Base-by-base conservation (phyloP, 2,329 filamentous ascomycete species). In the Exophiala calicioides region DNA sequence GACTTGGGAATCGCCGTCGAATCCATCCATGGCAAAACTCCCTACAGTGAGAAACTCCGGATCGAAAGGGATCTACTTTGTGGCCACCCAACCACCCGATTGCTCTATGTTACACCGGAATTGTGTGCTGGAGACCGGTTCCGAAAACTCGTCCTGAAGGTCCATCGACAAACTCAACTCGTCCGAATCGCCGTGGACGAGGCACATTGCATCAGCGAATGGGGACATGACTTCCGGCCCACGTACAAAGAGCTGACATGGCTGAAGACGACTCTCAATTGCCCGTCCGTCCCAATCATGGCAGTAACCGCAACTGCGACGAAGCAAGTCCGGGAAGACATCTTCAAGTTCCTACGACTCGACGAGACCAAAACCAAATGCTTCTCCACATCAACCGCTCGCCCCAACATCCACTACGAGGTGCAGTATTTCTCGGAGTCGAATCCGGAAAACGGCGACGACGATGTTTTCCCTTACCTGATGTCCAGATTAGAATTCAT, bases 141-240 rank as follows among this genome's bases (percentile, higher is more conserved):
- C 66, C 85, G 90, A 29, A 79, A 82, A 50, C 80, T 84, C 37
- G 72, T 96, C 6, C 77, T 79, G 50, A 72, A 86, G 3, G 84
- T 96, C 10, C 74, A 96, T 62, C 73, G 81, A 48, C 90, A 96
- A 65, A 80, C 80, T 47, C 88, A 96, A 68, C 79, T 97, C n/a
- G 85, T 86, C 7, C 82, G 91, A 10, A 81, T 97, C 54, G 91
- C 87, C 36, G 84, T 97, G 47, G 91, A 97, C 62, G 91, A 97
- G 70, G 91, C 91, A 2, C 91, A 97, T 66, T 97, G 91, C 66
- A 95, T 97, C 58, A 95, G 88, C 18, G 90, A 96, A 82, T 96
- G 91, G 91, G 91, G 91, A 1, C 90, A 97, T 65, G 91, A 97
- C 66, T 97, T 97, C 64, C 85, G 91, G n/a, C 87, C 85, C 26